A percentile compares a stretch with the other conserved stretches of the same genome.
These are phyloP conservation scores for Scenedesmus sp. DNA, from an alignment of 163 green algal genomes.

Conservation along the genomic window DNA sequence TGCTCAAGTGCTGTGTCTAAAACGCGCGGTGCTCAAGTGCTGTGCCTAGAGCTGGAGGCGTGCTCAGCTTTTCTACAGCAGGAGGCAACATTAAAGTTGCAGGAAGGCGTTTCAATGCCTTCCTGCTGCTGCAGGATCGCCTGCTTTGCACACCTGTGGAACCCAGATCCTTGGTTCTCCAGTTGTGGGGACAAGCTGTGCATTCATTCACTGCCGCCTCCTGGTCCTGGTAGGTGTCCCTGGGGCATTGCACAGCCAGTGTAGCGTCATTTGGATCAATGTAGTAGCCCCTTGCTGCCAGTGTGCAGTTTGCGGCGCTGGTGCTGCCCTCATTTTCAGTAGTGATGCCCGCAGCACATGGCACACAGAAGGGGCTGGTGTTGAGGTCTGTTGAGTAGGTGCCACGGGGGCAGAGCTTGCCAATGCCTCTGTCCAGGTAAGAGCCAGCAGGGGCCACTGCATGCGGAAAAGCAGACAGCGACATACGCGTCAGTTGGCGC, in stretches of 20 bases:
- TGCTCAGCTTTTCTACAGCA: no score
- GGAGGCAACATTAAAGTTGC: no score
- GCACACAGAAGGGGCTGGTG: not conserved
- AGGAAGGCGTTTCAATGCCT: no score
- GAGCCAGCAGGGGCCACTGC: slow-evolving; percentile 24
- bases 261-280: not conserved
- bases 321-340: slow-evolving; percentile 23
- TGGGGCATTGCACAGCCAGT: not conserved
- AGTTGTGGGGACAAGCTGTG: slow-evolving; percentile 20
- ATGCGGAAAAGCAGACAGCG: not conserved
- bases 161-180: slow-evolving; percentile 13
- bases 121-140: not conserved
- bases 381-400: slow-evolving; percentile 25
- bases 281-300: not conserved
- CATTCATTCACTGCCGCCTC: not conserved
- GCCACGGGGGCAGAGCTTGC: slow-evolving; percentile 31
- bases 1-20: no score
- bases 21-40: no score
- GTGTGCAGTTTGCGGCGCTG: not conserved
- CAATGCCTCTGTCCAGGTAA: slow-evolving; percentile 28
- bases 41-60: no score
- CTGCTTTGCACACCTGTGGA: not conserved
- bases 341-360: slow-evolving; percentile 3
- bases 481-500: not conserved
- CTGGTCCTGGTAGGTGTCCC: slow-evolving; percentile 4